A percentile compares a stretch with the other conserved stretches of the same genome.
phyloP scores from a whole-genome alignment of 768 basidiomycete genomes.

The Cytidiella melzeri region DNA sequence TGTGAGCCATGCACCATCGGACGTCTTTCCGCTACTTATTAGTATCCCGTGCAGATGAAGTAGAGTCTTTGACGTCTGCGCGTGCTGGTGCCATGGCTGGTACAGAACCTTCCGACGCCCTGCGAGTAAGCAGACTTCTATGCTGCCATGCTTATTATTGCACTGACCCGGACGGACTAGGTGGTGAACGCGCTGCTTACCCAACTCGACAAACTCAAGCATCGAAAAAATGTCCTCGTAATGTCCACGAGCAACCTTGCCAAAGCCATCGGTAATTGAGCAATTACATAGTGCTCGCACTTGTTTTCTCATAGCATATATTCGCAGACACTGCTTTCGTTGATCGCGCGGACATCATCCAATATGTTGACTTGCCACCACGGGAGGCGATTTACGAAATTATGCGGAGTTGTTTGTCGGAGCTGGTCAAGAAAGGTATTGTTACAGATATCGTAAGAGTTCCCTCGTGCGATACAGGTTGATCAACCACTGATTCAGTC shows the following conservation, averaged over 20 bases:
- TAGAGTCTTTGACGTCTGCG: slow-evolving; percentile 92
- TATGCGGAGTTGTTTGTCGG: slow-evolving; percentile 70
- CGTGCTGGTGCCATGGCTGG: slow-evolving; percentile 92
- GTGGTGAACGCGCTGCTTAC: slow-evolving; percentile 97
- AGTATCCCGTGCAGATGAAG: slow-evolving; percentile 65
- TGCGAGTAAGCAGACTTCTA: slow-evolving; percentile 54
- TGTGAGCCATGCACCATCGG: slow-evolving; percentile 21
- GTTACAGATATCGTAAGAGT: slow-evolving; percentile 54
- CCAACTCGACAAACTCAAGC: slow-evolving; percentile 92
- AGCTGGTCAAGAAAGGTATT: slow-evolving; percentile 72
- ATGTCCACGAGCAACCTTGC: slow-evolving; percentile 96
- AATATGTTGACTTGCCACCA: slow-evolving; percentile 89
- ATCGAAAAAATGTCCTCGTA: slow-evolving; percentile 88
- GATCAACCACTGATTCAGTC: neutral
- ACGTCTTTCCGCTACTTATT: slow-evolving; percentile 1
- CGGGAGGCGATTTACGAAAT: slow-evolving; percentile 93
- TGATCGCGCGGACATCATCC: slow-evolving; percentile 94
- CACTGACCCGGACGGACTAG: slow-evolving; percentile 33
- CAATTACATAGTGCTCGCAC: neutral
- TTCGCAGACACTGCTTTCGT: slow-evolving; percentile 84
- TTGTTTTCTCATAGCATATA: neutral
- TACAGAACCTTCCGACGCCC: slow-evolving; percentile 91
- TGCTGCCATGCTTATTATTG: neutral
- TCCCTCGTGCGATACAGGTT: neutral
- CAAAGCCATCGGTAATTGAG: slow-evolving; percentile 75